Percentiles rank a stretch among this genome's conserved stretches.
phyloP scores from a whole-genome alignment of 768 basidiomycete species.

The Multifurca ochricompacta region DNA sequence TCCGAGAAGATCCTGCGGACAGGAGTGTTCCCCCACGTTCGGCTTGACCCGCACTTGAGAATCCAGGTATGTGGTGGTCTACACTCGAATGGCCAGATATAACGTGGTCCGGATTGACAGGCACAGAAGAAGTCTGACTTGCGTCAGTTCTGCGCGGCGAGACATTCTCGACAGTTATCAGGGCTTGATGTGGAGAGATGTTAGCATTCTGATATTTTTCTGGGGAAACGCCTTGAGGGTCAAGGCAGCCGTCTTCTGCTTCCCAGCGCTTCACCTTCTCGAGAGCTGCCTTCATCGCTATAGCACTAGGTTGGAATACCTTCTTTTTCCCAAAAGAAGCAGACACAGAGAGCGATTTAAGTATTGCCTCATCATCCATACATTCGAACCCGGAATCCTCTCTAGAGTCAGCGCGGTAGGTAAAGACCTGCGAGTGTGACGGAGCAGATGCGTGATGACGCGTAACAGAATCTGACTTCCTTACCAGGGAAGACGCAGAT shows the following conservation, averaged over 20 bases:
- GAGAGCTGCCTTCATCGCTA: constrained; percentile 5
- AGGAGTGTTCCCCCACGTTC: neutral
- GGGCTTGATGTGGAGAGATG: neutral
- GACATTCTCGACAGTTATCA: neutral
- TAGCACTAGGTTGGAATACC: constrained; percentile 8
- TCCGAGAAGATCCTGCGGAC: neutral
- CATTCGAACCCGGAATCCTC: neutral
- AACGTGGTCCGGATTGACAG: neutral
- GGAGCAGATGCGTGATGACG: neutral
- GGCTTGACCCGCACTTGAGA: neutral
- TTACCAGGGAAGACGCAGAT: constrained; percentile 5
- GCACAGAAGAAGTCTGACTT: neutral
- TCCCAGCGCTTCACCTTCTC: constrained; percentile 14
- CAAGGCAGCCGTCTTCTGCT: constrained; percentile 1
- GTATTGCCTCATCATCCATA: neutral
- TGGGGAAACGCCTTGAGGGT: neutral
- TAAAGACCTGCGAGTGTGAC: neutral
- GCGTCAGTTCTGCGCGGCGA: neutral
- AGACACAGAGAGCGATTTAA: neutral
- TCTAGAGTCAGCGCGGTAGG: neutral
- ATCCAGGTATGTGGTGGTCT: neutral
- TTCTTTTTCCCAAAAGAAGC: constrained; percentile 14
- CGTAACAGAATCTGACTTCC: neutral
- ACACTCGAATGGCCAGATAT: neutral
- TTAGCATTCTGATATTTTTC: neutral